Evolutionary conservation across 169 alveolate genomes (phyloP).

Genomic region (Miamiensis avidus): DNA sequence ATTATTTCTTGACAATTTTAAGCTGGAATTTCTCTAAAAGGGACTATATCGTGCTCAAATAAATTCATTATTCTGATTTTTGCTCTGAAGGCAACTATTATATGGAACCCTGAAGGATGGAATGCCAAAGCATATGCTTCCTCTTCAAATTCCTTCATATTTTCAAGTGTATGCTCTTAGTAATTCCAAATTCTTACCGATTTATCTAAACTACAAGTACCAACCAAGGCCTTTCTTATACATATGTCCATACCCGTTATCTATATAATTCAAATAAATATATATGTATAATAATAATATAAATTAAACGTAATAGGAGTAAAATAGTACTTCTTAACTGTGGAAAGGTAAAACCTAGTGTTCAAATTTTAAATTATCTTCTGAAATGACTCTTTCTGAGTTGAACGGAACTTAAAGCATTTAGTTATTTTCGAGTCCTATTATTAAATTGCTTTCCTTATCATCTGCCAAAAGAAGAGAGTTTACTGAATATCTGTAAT

Average conservation of each 20-base stretch:
- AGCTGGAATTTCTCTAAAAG: constrained; percentile 85
- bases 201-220: constrained; percentile 91
- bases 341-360: constrained; percentile 35
- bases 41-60: constrained; percentile 81
- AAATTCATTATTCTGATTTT: constrained; percentile 89
- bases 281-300: constrained; percentile 37
- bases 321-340: constrained; percentile 12
- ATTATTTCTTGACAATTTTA: constrained; percentile 88
- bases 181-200: constrained; percentile 94
- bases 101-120: constrained; percentile 94
- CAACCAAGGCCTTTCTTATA: constrained; percentile 88
- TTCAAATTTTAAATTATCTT: constrained; percentile 55
- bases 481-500: constrained; percentile 37
- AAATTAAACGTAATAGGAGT: background rate
- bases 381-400: constrained; percentile 67
- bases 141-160: constrained; percentile 87
- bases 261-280: constrained; percentile 83
- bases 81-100: constrained; percentile 91
- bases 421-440: constrained; percentile 69
- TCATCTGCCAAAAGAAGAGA: constrained; percentile 26
- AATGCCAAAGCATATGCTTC: constrained; percentile 90
- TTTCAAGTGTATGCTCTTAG: constrained; percentile 80
- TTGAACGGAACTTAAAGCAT: constrained; percentile 65
- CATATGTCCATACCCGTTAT: constrained; percentile 92
- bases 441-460: constrained; percentile 67